phyloP scores from a whole-genome alignment of 768 basidiomycete genomes.

The Boletus rubescentipes region DNA sequence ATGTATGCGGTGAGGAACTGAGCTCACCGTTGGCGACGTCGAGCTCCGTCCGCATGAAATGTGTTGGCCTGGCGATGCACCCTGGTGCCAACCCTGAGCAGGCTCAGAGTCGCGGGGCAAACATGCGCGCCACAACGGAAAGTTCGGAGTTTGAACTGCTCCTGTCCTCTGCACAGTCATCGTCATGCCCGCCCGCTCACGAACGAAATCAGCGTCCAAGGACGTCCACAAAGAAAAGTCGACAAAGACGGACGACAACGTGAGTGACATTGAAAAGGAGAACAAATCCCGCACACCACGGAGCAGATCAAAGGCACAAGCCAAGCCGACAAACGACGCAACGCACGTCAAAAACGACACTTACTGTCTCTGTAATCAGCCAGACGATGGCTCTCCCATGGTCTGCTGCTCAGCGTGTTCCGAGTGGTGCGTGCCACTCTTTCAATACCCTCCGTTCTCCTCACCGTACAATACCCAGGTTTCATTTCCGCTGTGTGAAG shows the following conservation, averaged over 20 bases:
- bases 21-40: conserved; percentile 5
- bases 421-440: conserved; percentile 55
- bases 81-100: too few relatives aligned
- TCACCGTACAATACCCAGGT: conserved; percentile 48
- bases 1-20: conserved; percentile 2
- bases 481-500: conserved; percentile 77
- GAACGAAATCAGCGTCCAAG: conserved; percentile 36
- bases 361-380: conserved; percentile 61
- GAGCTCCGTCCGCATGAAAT: conserved; percentile 2
- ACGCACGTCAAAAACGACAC: conserved; percentile 21
- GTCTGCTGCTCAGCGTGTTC: conserved; percentile 69
- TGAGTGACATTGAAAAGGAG: conserved; percentile 34
- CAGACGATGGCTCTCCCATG: conserved; percentile 82
- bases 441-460: not conserved
- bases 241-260: conserved; percentile 14
- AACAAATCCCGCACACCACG: conserved; percentile 21
- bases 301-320: conserved; percentile 24
- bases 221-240: conserved; percentile 20
- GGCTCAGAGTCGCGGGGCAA: not conserved
- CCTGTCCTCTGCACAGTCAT: conserved; percentile 26
- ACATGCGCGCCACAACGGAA: conserved; percentile 25
- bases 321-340: conserved; percentile 19
- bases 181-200: conserved; percentile 48
- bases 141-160: conserved; percentile 33
- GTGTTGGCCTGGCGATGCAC: too few relatives aligned